These are phyloP conservation scores for Crassisporium funariophilum DNA, from an alignment of 768 basidiomycete genomes.

Conservation along the genomic window DNA sequence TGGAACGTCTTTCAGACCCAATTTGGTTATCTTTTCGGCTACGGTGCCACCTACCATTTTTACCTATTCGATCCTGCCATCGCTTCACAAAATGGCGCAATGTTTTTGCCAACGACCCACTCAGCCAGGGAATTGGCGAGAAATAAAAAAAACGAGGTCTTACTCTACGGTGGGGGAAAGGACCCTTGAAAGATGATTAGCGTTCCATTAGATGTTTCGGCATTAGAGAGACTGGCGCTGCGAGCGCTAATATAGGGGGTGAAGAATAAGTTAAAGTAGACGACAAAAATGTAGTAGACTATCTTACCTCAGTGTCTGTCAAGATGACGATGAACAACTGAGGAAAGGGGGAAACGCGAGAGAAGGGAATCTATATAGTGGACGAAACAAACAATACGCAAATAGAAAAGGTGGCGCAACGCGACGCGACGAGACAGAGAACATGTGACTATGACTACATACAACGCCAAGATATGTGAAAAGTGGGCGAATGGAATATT, in stretches of 20 bases:
- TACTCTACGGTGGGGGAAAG: constrained; percentile 83
- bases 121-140: constrained; percentile 77
- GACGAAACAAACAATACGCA: no score
- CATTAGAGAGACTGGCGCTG: no score
- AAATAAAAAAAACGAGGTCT: constrained; percentile 73
- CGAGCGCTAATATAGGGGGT: no score
- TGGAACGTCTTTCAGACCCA: constrained; percentile 92
- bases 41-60: constrained; percentile 97
- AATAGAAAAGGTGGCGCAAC: no score
- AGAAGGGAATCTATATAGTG: no score
- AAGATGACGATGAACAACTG: no score
- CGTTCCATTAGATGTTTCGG: constrained; percentile 62
- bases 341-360: constrained; percentile 77
- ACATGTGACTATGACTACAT: no score
- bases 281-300: no score
- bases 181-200: constrained; percentile 96
- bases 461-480: constrained; percentile 64
- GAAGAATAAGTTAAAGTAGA: no score
- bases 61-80: constrained; percentile 97
- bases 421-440: no score
- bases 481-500: constrained; percentile 88
- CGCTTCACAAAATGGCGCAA: constrained; percentile 83
- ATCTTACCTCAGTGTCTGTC: no score
- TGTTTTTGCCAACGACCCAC: constrained; percentile 68
- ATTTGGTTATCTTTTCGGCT: constrained; percentile 94